These are phyloP conservation scores for Herpetomonas samuelpessoai DNA, from an alignment of 208 protist genomes.

Conservation along the genomic window DNA sequence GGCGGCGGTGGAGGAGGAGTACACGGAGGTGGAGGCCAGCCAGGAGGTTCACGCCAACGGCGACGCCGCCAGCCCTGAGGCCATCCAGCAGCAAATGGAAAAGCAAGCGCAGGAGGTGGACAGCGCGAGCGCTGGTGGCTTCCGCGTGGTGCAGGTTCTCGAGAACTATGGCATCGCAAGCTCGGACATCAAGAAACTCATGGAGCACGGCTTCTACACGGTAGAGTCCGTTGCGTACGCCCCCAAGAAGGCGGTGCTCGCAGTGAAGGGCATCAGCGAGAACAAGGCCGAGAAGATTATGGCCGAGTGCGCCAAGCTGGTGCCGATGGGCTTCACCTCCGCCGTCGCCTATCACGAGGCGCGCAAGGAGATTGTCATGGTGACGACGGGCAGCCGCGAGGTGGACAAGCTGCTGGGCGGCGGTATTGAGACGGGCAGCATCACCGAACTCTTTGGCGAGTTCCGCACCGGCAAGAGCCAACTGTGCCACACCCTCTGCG, in stretches of 20 bases:
- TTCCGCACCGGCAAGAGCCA: slow-evolving; percentile 99
- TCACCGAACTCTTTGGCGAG: slow-evolving; percentile 99
- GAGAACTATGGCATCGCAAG: slow-evolving; percentile 93
- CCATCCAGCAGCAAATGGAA: slow-evolving; percentile 24
- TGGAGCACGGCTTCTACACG: slow-evolving; percentile 95
- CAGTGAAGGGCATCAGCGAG: slow-evolving; percentile 98
- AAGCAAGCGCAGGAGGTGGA: slow-evolving; percentile 37
- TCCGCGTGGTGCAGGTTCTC: slow-evolving; percentile 88
- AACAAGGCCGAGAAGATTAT: slow-evolving; percentile 99
- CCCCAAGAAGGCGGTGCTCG: slow-evolving; percentile 95
- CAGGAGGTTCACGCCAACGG: slow-evolving; percentile 16
- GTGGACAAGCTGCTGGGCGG: slow-evolving; percentile 97
- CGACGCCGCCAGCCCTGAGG: slow-evolving; percentile 14
- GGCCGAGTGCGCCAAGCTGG: slow-evolving; percentile 92
- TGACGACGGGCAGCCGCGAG: slow-evolving; percentile 98
- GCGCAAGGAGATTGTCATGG: slow-evolving; percentile 95
- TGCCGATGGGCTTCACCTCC: slow-evolving; percentile 98
- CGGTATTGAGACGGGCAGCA: slow-evolving; percentile 98
- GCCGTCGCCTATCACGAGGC: slow-evolving; percentile 96
- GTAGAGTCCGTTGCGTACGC: slow-evolving; percentile 97
- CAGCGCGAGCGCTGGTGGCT: slow-evolving; percentile 37
- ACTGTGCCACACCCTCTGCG: slow-evolving; percentile 99
- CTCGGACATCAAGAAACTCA: slow-evolving; percentile 97
- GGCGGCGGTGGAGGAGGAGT: slow-evolving; percentile 33
- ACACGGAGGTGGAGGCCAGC: slow-evolving; percentile 37